phyloP scores from a whole-genome alignment of 495 filamentous ascomycete genomes.

The Aspergillus nidulans region DNA sequence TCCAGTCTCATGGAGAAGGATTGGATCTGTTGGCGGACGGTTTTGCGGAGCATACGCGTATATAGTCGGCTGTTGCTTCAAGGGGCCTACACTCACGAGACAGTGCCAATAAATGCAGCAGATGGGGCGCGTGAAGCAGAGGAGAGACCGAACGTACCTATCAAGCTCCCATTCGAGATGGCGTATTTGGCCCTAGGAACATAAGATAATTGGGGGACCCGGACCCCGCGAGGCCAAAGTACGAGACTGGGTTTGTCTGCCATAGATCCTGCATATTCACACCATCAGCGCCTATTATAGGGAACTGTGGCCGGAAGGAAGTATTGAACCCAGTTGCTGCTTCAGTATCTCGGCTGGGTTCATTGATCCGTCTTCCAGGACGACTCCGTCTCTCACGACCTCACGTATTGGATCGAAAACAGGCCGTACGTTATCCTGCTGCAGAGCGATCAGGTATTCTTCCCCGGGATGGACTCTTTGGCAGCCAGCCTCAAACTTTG shows the following conservation, averaged over 20 bases:
- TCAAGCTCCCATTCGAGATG: constrained; percentile 8
- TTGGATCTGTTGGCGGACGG: constrained; percentile 9
- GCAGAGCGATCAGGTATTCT: constrained; percentile 29
- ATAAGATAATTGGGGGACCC: constrained; percentile 64
- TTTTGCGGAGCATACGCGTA: constrained; percentile 5
- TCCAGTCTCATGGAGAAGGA: background rate
- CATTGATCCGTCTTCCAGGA: constrained; percentile 23
- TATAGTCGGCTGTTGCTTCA: constrained; percentile 1
- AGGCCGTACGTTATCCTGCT: constrained; percentile 13
- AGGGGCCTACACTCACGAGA: background rate
- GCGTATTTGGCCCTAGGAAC: constrained; percentile 52
- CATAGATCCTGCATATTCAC: constrained; percentile 26
- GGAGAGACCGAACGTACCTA: background rate
- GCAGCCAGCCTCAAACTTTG: constrained; percentile 44
- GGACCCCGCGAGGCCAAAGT: constrained; percentile 53
- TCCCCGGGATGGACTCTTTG: constrained; percentile 43
- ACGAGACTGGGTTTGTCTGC: constrained; percentile 46
- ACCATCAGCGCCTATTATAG: constrained; percentile 41
- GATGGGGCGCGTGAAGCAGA: background rate
- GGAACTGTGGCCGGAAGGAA: constrained; percentile 36
- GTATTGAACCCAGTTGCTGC: constrained; percentile 49
- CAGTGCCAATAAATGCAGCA: background rate
- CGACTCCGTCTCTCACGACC: constrained; percentile 19
- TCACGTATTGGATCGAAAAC: constrained; percentile 31
- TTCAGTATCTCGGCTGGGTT: constrained; percentile 41